Evolutionary conservation across 2,329 filamentous ascomycete genomes (phyloP), one percentile per base, ranked within the genome.

Genomic region (Cryphonectria nitschkei): DNA sequence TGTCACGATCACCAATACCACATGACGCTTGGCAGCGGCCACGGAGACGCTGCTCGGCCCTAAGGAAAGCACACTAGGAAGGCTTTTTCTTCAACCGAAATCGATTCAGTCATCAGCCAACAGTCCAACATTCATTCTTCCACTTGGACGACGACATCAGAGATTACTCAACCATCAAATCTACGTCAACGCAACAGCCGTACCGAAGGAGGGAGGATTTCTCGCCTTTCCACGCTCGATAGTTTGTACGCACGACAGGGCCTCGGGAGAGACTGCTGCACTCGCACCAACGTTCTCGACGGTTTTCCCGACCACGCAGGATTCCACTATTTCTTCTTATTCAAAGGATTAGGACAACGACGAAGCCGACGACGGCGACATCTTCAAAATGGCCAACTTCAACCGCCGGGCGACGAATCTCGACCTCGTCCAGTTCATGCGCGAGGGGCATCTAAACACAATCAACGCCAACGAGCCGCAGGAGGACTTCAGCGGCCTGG

Each of bases 341-440:
- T 58, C 16, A 5, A 29, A 7, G 61, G 1, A 43, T 50, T 22
- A 39, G n/a, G 26, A 19, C 11, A 39, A 46, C n/a, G 39, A 16
- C 60, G 34, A 26, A 39, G 16, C 41, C 22, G 43, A 65, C 29
- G 26, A n/a, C 69, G 58, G 64, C n/a, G 29, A 65, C 37, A 37
- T 39, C 11, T 39, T 54, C 70, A 41, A 67, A 69, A 94, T 94
- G 92, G 89, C 93, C 80, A 87, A 85, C 79, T 94, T 90, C 87
- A 90, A 87, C 81, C 92, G 93, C 73, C 90, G 92, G 79, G 92
- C 89, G 76, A 92, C 93, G 78, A 97, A 97, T 81, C 93, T 97
- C n/a, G 82, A 97, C 81, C 93, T 97, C 82, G 94, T 94, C 78
- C 92, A 94, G 78, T 97, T 96, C 84, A 87, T 98, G 75, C 92